Evolutionary conservation across 2,329 filamentous ascomycete genomes (phyloP).

Genomic region (Epicoccum nigrum): DNA sequence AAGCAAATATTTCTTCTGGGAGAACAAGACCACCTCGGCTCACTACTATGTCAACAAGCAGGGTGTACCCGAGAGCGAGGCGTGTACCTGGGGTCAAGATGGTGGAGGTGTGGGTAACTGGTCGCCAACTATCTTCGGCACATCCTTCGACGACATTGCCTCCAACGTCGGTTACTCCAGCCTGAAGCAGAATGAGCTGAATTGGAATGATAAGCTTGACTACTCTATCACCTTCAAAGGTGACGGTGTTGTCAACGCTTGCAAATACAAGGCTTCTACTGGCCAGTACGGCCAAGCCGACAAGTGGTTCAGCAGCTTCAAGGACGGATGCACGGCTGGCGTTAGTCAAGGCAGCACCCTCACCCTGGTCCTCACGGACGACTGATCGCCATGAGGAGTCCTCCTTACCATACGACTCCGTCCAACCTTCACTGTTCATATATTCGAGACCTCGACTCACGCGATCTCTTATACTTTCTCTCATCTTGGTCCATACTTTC

Average conservation of each 20-base stretch:
- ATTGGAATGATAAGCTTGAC: constrained; percentile 69
- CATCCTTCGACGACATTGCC: constrained; percentile 64
- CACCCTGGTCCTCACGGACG: constrained; percentile 37
- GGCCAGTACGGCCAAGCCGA: constrained; percentile 65
- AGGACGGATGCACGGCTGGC: constrained; percentile 69
- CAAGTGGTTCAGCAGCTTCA: constrained; percentile 51
- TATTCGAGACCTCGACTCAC: constrained; percentile 11
- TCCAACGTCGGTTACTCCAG: constrained; percentile 72
- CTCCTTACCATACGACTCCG: not conserved
- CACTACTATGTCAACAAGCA: constrained; percentile 97
- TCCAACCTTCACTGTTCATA: not conserved
- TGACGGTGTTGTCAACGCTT: constrained; percentile 59
- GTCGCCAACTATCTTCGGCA: constrained; percentile 84
- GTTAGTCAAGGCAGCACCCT: constrained; percentile 31
- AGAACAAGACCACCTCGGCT: constrained; percentile 76
- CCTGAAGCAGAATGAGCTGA: constrained; percentile 83
- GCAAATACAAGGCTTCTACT: constrained; percentile 68
- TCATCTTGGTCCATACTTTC: constrained; percentile 34
- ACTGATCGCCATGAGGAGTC: constrained; percentile 15
- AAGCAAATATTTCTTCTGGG: constrained; percentile 76
- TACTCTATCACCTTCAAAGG: constrained; percentile 81
- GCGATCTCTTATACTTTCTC: constrained; percentile 6
- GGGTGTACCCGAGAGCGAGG: constrained; percentile 68
- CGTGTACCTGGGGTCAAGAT: constrained; percentile 76
- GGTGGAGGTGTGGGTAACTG: constrained; percentile 74